These are phyloP conservation scores for Bruguiera gymnorhiza DNA, from an alignment of 345 rosid genomes.

Conservation along the genomic window DNA sequence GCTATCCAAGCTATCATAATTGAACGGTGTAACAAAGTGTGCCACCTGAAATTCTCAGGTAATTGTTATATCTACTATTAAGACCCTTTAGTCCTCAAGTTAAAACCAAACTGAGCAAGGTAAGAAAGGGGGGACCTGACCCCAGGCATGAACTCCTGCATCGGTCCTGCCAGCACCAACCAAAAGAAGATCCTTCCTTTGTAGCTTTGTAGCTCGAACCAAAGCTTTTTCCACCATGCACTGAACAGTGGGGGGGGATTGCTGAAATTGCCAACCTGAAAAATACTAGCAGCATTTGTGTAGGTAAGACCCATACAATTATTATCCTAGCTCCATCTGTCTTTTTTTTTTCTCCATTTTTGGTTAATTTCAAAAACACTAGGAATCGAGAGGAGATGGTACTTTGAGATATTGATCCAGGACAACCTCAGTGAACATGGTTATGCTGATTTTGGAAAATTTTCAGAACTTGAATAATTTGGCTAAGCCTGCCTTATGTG, in stretches of 20 bases:
- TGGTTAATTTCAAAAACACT: no score
- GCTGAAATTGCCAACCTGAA: constrained; percentile 92
- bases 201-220: constrained; percentile 57
- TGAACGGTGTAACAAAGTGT: constrained; percentile 86
- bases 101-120: constrained; percentile 6
- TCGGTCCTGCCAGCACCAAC: constrained; percentile 94
- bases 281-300: neutral
- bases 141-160: constrained; percentile 95
- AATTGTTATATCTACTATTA: constrained; percentile 5
- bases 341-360: no score
- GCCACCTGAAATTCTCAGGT: constrained; percentile 61
- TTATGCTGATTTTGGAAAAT: neutral
- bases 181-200: constrained; percentile 57
- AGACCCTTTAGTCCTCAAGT: neutral
- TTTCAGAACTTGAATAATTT: neutral
- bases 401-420: no score
- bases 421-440: no score
- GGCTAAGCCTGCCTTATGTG: no score
- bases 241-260: constrained; percentile 80
- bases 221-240: constrained; percentile 70
- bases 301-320: neutral
- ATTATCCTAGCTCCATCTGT: neutral
- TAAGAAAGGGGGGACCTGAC: constrained; percentile 61
- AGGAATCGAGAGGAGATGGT: no score
- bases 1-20: constrained; percentile 59